Base-by-base conservation (phyloP, 2,329 filamentous ascomycete species). In the Penicillium occitanis region DNA sequence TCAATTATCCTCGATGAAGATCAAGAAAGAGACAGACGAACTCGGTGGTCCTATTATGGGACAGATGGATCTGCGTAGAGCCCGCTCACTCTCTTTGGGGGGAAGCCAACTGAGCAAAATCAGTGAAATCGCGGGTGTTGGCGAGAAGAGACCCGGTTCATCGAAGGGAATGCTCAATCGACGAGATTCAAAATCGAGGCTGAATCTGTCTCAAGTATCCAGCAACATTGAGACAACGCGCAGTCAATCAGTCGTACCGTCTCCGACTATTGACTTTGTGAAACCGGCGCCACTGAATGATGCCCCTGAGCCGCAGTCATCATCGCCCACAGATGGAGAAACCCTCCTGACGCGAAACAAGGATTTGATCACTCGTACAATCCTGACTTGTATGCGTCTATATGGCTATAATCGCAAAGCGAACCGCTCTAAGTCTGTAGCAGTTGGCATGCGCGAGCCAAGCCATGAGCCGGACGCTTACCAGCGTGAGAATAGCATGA, bases 311-410 rank as follows among this genome's bases (percentile, higher is more conserved):
- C 22, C 46, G 28, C 63, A 60, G 8, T 35, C 59, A 8, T 61
- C 61, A 10, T 62, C 62, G 22, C 69, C 73, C 0, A 76, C 75
- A 61, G 71, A 73, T 58, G 64, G 71, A 0, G 75, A 75, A 42
- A 69, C 68, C 3, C 69, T 77, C 17, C 71, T 79, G 51, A 64
- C 75, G 1, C 71, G 78, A 33, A 81, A 81, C 57, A 80, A 80
- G 66, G 75, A 76, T 48, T 71, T 77, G 22, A 76, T 80, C 37
- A 79, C 77, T 8, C 76, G 79, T 55, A 80, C 77, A 1, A 79
- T 80, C 7, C 67, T 81, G 63, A 81, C 79, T 0, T 79, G 78
- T 66, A 78, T 81, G 78, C 78, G 79, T 11, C 69, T 81, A 3
- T 81, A 80, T 63, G 79, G 79, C 0, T 81, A 75, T 67, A 75